Base-by-base conservation (phyloP, 73 alveolate genomes). In the Paramecium tetraurelia region DNA sequence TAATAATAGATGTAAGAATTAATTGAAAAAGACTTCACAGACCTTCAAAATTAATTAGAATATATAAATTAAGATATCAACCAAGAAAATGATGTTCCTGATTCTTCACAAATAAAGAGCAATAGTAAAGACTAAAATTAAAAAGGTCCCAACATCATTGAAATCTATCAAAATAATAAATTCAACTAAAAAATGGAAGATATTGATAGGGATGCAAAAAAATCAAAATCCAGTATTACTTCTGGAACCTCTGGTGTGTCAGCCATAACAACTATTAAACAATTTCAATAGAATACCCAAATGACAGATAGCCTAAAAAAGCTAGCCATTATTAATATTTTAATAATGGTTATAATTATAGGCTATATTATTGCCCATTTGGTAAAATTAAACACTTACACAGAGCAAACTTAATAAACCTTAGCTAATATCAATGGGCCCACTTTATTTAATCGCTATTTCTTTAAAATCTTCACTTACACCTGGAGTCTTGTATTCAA, bases 241-340 rank as follows among this genome's bases (percentile, higher is more conserved):
- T 75, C 87, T 36, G 87, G 87, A 11, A 75, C 87, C 4, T 75
- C 87, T 16, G 87, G 87, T 2, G 36, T 40, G 2, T 36, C 87
- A 16, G 87, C 87, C 0, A 75, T 75, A 5, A 6, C 41, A 36
- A 21, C 48, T 6, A 75, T 75, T 5, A 75, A 40, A 75, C 1
- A 75, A 18, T 75, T 75, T 75, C 16, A 75, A 12, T 75, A 7
- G 4, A 36, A 36, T 21, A 75, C 27, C 0, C 14, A 33, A 16
- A 36, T 75, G 59, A 36, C 48, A 21, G 20, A 36, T 75, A 75
- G 87, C 35, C 10, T 75, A 20, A 75, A 12, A 75, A 75, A 31
- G 6, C 41, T 75, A 36, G 48, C 48, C 5, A 10, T 36, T 11
- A 75, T 75, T 7, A 75, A 75, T 40, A 31, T 75, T 31, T 16